Evolutionary conservation across 345 rosid genomes (phyloP).

Genomic region (Rhizophora mangle): DNA sequence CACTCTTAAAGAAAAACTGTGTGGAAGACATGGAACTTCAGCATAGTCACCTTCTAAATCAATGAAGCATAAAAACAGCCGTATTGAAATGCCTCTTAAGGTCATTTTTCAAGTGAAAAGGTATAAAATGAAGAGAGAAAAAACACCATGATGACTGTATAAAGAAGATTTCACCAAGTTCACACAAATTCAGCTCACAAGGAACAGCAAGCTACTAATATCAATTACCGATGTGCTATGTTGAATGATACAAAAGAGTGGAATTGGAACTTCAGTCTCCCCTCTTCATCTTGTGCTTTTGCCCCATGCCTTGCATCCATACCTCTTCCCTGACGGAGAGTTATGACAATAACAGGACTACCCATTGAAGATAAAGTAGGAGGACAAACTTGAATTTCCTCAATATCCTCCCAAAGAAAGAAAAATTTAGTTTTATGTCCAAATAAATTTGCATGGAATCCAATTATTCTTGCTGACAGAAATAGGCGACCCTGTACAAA

Average conservation of each 20-base stretch:
- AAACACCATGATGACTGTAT: not conserved
- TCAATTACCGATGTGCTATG: constrained; percentile 74
- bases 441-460: constrained; percentile 86
- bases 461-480: constrained; percentile 88
- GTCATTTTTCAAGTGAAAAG: too few species aligned
- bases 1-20: not conserved
- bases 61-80: too few species aligned
- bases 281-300: constrained; percentile 79
- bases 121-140: not conserved
- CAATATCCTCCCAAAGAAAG: constrained; percentile 97
- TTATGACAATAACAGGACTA: constrained; percentile 75
- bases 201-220: too few species aligned
- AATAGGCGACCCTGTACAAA: constrained; percentile 80
- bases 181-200: too few species aligned
- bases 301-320: constrained; percentile 92
- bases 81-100: too few species aligned
- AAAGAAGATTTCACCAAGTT: not conserved
- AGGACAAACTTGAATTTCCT: constrained; percentile 70
- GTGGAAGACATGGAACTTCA: not conserved
- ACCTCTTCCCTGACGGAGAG: constrained; percentile 75
- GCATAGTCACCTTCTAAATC: too few species aligned
- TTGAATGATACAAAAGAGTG: constrained; percentile 93
- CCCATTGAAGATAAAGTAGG: constrained; percentile 95
- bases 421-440: constrained; percentile 90
- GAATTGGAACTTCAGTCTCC: constrained; percentile 88